phyloP scores from a whole-genome alignment of 75 land plant species.

The Larix kaempferi region DNA sequence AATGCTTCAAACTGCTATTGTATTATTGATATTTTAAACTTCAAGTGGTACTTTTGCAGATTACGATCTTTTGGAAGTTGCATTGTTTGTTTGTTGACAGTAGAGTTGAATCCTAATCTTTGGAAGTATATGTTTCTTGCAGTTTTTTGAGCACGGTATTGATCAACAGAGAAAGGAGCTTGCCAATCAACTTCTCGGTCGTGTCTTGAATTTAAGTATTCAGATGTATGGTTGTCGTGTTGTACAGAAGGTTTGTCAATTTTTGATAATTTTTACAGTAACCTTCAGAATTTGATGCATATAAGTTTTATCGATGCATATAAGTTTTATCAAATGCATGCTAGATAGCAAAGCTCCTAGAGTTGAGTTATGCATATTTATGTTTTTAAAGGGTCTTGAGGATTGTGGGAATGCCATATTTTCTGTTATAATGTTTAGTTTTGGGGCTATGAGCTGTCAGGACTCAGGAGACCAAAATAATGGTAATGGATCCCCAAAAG shows the following conservation, averaged over 20 bases:
- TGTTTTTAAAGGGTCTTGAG: background rate
- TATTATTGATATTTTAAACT: background rate
- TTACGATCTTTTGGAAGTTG: background rate
- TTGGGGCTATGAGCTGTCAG: too few relatives aligned
- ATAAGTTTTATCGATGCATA: background rate
- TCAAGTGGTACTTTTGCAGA: background rate
- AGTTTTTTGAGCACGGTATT: conserved; percentile 97
- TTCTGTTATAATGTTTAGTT: background rate
- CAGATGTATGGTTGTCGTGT: conserved; percentile 99
- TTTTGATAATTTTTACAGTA: background rate
- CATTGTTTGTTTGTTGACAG: background rate
- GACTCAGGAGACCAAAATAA: too few relatives aligned
- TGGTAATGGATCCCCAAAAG: too few relatives aligned
- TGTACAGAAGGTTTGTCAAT: conserved; percentile 79
- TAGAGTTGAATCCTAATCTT: background rate
- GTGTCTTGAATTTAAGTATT: conserved; percentile 71
- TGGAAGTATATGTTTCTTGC: conserved; percentile 3
- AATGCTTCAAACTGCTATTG: background rate
- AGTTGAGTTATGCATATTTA: background rate
- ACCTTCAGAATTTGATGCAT: background rate
- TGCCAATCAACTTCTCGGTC: conserved; percentile 69
- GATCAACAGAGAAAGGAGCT: conserved; percentile 83
- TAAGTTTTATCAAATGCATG: background rate
- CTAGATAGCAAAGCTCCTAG: background rate
- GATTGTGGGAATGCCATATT: background rate